Evolutionary conservation across 352 stramenopile species (phyloP).

Genomic region (Phytophthora foliorum): DNA sequence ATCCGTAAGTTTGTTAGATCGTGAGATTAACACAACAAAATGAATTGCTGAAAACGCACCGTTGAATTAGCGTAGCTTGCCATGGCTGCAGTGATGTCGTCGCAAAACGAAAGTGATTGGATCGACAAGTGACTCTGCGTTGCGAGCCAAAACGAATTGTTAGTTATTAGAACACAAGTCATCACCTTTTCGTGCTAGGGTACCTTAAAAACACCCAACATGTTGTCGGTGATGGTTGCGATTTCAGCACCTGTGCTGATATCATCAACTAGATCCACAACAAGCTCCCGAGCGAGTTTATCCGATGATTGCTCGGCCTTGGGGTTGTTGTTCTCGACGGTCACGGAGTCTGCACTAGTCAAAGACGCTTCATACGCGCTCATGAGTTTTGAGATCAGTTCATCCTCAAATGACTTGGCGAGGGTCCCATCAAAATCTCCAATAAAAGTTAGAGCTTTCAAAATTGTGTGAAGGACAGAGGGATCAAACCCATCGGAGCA

Average conservation of each 20-base stretch:
- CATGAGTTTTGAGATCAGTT: conserved; percentile 83
- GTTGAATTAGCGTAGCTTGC: conserved; percentile 40
- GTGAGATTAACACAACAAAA: neutral
- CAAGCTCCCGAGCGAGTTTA: conserved; percentile 48
- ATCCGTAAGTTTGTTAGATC: neutral
- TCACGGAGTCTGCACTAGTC: conserved; percentile 20
- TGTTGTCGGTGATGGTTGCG: conserved; percentile 67
- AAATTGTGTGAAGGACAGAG: conserved; percentile 64
- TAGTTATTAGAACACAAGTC: neutral
- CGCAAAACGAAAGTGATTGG: conserved; percentile 70
- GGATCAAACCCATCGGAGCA: conserved; percentile 48
- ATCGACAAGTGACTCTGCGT: conserved; percentile 78
- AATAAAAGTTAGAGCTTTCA: conserved; percentile 84
- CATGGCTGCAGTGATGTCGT: conserved; percentile 58
- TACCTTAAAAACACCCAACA: conserved; percentile 85
- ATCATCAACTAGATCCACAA: conserved; percentile 68
- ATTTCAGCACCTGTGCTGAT: conserved; percentile 73
- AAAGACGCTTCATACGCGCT: conserved; percentile 64
- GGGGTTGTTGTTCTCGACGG: neutral
- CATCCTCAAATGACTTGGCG: conserved; percentile 73
- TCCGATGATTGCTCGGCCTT: conserved; percentile 28
- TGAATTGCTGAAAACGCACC: conserved; percentile 25
- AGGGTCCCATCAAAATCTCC: conserved; percentile 76
- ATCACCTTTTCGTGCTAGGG: neutral
- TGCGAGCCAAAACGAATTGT: neutral